Percentiles rank a stretch among this genome's conserved stretches.
Conservation (phyloP, 2,329 filamentous ascomycete genomes). For the Zymoseptoria tritici region DNA sequence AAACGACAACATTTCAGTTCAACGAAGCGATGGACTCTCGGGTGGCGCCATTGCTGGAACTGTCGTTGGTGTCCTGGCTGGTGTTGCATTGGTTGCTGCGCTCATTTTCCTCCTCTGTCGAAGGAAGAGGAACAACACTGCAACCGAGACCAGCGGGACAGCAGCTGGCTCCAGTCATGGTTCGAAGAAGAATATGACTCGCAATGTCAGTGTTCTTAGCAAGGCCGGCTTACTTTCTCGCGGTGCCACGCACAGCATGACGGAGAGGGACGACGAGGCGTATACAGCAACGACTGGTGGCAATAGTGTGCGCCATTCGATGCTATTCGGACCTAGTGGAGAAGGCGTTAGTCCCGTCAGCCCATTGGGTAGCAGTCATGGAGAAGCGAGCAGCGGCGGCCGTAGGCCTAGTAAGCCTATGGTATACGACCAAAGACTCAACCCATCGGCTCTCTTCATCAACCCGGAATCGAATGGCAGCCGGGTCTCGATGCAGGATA, state of each 20-base stretch:
- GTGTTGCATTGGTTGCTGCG: constrained; percentile 32
- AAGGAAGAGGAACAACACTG: constrained; percentile 25
- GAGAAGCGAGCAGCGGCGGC: constrained; percentile 16
- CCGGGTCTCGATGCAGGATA: constrained; percentile 39
- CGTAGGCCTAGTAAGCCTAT: constrained; percentile 37
- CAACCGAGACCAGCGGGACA: constrained; percentile 8
- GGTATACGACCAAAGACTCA: constrained; percentile 43
- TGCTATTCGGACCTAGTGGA: constrained; percentile 22
- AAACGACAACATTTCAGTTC: constrained; percentile 12
- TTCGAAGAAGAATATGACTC: constrained; percentile 18
- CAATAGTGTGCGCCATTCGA: constrained; percentile 28
- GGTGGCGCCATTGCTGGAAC: constrained; percentile 38
- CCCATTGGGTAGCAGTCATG: constrained; percentile 23
- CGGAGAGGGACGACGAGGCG: constrained; percentile 22
- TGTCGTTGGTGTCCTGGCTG: constrained; percentile 37
- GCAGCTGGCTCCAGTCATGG: constrained; percentile 6
- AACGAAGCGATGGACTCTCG: constrained; percentile 25
- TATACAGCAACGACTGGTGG: constrained; percentile 15
- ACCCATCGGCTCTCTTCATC: constrained; percentile 40
- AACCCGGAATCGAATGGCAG: constrained; percentile 39
- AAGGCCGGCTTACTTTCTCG: constrained; percentile 38
- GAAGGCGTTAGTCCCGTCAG: constrained; percentile 26
- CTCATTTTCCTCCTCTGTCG: constrained; percentile 35
- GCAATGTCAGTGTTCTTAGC: constrained; percentile 44
- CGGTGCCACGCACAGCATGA: constrained; percentile 18